Evolutionary conservation across 257 asterid genomes (phyloP).

Genomic region (Solanum dulcamara): DNA sequence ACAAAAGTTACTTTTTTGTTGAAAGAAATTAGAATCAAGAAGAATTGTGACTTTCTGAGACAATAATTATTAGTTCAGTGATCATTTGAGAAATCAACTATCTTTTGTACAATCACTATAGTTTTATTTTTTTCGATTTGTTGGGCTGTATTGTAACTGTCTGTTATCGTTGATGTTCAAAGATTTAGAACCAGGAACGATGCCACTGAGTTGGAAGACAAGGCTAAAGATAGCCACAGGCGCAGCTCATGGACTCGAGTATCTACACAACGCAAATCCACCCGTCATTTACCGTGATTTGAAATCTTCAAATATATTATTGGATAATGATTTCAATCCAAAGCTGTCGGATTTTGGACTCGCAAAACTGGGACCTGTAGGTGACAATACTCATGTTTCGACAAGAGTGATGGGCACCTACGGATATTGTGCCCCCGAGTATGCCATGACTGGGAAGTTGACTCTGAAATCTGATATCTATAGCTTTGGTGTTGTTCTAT

Average conservation of each 20-base stretch:
- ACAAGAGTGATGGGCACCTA: constrained; percentile 93
- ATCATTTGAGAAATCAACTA: not conserved
- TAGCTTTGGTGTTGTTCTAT: constrained; percentile 82
- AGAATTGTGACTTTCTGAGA: not conserved
- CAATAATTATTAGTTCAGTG: not conserved
- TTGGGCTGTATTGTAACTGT: not conserved
- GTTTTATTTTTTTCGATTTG: not conserved
- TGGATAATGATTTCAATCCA: constrained; percentile 66
- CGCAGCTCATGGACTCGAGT: constrained; percentile 79
- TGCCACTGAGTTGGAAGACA: constrained; percentile 67
- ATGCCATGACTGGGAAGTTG: constrained; percentile 74
- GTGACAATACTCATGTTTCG: constrained; percentile 86
- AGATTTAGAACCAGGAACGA: constrained; percentile 37
- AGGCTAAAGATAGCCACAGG: constrained; percentile 76
- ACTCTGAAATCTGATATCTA: constrained; percentile 86
- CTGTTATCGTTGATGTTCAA: not conserved
- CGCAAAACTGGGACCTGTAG: constrained; percentile 85
- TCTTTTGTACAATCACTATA: not conserved
- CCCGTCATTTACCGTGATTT: constrained; percentile 82
- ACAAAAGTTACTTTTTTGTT: not conserved
- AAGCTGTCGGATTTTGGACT: constrained; percentile 90
- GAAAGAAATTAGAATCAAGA: not conserved
- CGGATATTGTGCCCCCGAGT: constrained; percentile 91
- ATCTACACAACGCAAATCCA: constrained; percentile 79
- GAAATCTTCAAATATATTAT: constrained; percentile 71